A percentile compares a stretch with the other conserved stretches of the same genome.
phyloP scores from a whole-genome alignment of 2,329 filamentous ascomycete species.

The Fonsecaea pedrosoi region DNA sequence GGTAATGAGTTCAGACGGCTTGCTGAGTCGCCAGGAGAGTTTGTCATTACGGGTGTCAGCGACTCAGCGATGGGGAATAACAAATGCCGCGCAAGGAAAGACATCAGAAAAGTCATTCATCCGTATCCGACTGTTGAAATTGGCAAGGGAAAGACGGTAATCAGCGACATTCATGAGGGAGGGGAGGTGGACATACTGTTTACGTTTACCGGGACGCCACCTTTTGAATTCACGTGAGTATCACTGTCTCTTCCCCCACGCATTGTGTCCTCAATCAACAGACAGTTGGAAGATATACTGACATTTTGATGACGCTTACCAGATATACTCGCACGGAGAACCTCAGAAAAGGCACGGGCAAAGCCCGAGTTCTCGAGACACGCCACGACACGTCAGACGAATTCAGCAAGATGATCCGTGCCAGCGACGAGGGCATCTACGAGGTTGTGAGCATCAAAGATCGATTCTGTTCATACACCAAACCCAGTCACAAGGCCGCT shows the following conservation, averaged over 20 bases:
- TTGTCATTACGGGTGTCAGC: constrained; percentile 83
- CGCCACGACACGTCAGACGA: constrained; percentile 85
- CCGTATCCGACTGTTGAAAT: constrained; percentile 90
- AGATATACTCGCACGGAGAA: constrained; percentile 88
- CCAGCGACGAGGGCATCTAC: constrained; percentile 93
- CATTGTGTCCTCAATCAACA: neutral
- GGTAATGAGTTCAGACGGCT: constrained; percentile 80
- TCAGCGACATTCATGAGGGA: constrained; percentile 95
- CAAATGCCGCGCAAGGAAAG: constrained; percentile 80
- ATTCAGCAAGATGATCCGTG: constrained; percentile 78
- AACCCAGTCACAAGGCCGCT: constrained; percentile 55
- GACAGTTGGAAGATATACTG: constrained; percentile 30
- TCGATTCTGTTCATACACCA: constrained; percentile 86
- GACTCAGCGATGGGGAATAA: constrained; percentile 70
- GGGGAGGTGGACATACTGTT: constrained; percentile 92
- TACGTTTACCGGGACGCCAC: constrained; percentile 92
- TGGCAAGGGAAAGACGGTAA: constrained; percentile 78
- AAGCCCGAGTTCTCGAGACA: constrained; percentile 81
- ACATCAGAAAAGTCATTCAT: constrained; percentile 84
- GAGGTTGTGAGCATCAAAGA: constrained; percentile 98
- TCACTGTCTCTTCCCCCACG: neutral
- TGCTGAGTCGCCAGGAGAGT: constrained; percentile 87
- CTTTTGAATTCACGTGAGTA: constrained; percentile 85
- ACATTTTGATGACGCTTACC: constrained; percentile 6
- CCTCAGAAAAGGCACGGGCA: constrained; percentile 70